These are phyloP conservation scores for Aspergillus pseudoterreus DNA, from an alignment of 2,329 filamentous ascomycete genomes.

Conservation along the genomic window DNA sequence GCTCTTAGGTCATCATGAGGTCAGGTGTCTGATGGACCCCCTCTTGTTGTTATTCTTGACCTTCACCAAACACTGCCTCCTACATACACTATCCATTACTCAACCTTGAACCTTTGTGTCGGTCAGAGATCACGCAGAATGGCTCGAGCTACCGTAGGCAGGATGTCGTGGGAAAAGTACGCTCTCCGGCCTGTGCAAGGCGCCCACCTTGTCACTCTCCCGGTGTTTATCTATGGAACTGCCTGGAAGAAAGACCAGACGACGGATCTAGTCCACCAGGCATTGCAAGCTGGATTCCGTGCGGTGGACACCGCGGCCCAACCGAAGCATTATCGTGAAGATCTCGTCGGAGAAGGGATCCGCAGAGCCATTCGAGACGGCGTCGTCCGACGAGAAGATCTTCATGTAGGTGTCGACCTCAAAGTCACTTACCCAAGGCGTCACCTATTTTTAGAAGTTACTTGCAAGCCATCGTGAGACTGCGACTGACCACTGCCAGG, in stretches of 20 bases:
- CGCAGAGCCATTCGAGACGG: constrained; percentile 58
- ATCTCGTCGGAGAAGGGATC: constrained; percentile 65
- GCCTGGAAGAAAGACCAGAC: constrained; percentile 79
- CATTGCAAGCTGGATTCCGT: constrained; percentile 66
- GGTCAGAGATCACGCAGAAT: constrained; percentile 5
- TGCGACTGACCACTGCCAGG: constrained; percentile 35
- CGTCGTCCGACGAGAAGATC: constrained; percentile 54
- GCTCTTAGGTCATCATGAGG: constrained; percentile 11
- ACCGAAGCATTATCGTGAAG: constrained; percentile 73
- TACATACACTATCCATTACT: neutral
- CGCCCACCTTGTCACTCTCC: constrained; percentile 27
- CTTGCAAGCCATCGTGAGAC: neutral
- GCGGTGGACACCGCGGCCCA: constrained; percentile 76
- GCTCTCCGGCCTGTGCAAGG: constrained; percentile 23
- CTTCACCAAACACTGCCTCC: neutral
- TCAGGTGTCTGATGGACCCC: constrained; percentile 1
- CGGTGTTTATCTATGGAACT: constrained; percentile 67
- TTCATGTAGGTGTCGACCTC: constrained; percentile 54
- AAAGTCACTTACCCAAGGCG: neutral
- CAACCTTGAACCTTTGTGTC: neutral
- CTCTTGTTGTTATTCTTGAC: neutral
- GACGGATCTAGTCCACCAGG: constrained; percentile 63
- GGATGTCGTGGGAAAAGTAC: constrained; percentile 31
- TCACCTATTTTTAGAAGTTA: constrained; percentile 1
- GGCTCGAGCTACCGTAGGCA: constrained; percentile 20